phyloP scores from a whole-genome alignment of 495 filamentous ascomycete species.

The Aspergillus sclerotioniger region DNA sequence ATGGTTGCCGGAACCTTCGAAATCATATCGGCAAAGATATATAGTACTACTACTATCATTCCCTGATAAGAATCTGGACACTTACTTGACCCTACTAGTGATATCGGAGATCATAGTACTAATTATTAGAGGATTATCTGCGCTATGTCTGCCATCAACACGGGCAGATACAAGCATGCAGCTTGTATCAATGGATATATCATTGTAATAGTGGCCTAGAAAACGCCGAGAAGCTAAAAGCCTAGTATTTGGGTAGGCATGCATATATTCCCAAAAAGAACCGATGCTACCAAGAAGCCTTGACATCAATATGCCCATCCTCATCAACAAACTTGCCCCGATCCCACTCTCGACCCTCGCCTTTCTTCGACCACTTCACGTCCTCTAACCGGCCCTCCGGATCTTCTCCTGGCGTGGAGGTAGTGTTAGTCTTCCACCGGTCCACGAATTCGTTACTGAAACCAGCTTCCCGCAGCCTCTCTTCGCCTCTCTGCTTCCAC shows the following conservation, averaged over 20 bases:
- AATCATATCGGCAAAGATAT: no score
- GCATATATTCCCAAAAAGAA: neutral
- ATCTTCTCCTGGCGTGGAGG: constrained; percentile 35
- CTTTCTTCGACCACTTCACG: constrained; percentile 75
- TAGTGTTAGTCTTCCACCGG: constrained; percentile 70
- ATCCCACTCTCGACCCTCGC: constrained; percentile 89
- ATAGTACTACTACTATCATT: no score
- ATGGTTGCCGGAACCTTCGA: no score
- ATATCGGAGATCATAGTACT: no score
- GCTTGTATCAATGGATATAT: neutral
- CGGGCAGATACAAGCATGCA: neutral
- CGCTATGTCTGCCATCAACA: neutral
- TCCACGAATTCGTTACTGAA: constrained; percentile 75
- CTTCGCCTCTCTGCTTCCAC: constrained; percentile 77
- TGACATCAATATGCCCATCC: constrained; percentile 56
- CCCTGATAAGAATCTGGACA: no score
- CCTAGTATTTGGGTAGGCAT: neutral
- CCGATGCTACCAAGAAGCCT: constrained; percentile 42
- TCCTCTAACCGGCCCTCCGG: constrained; percentile 59
- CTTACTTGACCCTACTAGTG: no score
- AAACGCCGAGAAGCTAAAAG: neutral
- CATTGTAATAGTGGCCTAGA: neutral
- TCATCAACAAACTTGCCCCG: constrained; percentile 72
- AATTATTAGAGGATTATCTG: no score
- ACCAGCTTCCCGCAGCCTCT: constrained; percentile 72